Conservation (phyloP, 2,329 filamentous ascomycete species). For the Trichophyton verrucosum region DNA sequence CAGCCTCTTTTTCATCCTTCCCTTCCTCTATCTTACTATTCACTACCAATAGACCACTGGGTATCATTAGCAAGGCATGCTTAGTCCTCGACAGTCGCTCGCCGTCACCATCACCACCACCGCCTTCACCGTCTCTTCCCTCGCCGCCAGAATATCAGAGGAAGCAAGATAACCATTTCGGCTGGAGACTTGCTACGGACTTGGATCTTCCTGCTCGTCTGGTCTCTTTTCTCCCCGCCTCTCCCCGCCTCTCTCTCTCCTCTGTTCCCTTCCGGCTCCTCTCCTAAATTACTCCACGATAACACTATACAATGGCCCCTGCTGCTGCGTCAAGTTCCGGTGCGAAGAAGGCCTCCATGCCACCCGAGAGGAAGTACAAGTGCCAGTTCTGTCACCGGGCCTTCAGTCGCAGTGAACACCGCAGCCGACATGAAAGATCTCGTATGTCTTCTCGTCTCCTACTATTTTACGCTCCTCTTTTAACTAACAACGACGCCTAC, state of each 20-base stretch:
- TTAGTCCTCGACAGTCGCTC: not conserved
- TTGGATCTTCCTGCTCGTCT: not conserved
- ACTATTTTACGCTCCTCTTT: not conserved
- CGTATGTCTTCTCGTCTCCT: conserved; percentile 54
- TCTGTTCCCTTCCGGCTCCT: conserved; percentile 15
- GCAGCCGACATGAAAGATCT: conserved; percentile 91
- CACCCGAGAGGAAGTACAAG: conserved; percentile 97
- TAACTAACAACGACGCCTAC: conserved; percentile 2
- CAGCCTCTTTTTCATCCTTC: conserved; percentile 3
- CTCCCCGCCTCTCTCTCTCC: conserved; percentile 11
- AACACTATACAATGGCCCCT: conserved; percentile 27
- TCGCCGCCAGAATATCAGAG: not conserved
- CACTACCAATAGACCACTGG: not conserved
- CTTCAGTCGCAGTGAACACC: conserved; percentile 93
- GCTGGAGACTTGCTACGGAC: not conserved
- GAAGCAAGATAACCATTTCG: not conserved
- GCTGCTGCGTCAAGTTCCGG: conserved; percentile 52
- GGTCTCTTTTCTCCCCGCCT: not conserved
- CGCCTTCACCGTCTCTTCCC: not conserved
- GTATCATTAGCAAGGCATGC: conserved; percentile 11
- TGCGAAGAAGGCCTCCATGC: conserved; percentile 67
- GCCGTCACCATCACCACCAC: not conserved
- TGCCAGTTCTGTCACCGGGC: conserved; percentile 97
- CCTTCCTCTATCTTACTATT: conserved; percentile 1
- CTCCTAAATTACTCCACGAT: conserved; percentile 9